Evolutionary conservation across 2,329 filamentous ascomycete genomes (phyloP).

Genomic region (Fusarium incarnatum): DNA sequence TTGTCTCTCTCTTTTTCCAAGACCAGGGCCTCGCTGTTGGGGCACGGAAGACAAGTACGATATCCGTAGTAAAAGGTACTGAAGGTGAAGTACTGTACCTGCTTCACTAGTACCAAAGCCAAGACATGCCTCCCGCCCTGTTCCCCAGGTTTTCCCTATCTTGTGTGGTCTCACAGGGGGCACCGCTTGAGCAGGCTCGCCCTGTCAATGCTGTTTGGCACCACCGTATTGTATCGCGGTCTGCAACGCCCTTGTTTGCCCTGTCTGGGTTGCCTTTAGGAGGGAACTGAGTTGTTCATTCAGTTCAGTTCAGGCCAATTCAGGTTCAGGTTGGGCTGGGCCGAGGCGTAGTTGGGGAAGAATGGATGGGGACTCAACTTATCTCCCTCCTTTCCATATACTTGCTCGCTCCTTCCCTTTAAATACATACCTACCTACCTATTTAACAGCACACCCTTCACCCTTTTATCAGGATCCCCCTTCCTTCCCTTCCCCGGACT

Average conservation of each 20-base stretch:
- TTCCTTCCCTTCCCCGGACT: conserved; percentile 32
- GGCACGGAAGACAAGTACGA: background rate
- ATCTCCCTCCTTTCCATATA: conserved; percentile 23
- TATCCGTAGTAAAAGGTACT: background rate
- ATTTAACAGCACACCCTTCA: conserved; percentile 12
- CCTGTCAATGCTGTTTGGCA: conserved; percentile 37
- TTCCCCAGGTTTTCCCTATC: conserved; percentile 46
- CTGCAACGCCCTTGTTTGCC: conserved; percentile 36
- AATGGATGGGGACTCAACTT: conserved; percentile 26
- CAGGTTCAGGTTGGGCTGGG: conserved; percentile 19
- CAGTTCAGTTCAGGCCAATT: background rate
- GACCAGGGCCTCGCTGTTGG: background rate
- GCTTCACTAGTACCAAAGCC: conserved; percentile 40
- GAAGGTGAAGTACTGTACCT: conserved; percentile 28
- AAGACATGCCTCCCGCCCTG: conserved; percentile 43
- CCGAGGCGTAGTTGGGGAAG: conserved; percentile 17
- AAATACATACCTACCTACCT: conserved; percentile 27
- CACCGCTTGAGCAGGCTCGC: conserved; percentile 22
- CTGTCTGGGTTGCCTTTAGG: conserved; percentile 32
- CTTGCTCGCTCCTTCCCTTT: conserved; percentile 30
- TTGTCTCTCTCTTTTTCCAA: background rate
- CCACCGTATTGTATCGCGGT: conserved; percentile 17
- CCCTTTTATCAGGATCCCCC: conserved; percentile 29
- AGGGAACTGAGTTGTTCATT: conserved; percentile 21
- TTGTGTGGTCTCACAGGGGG: conserved; percentile 38